Conservation (phyloP, 306 rosid species). For the Canavalia gladiata region DNA sequence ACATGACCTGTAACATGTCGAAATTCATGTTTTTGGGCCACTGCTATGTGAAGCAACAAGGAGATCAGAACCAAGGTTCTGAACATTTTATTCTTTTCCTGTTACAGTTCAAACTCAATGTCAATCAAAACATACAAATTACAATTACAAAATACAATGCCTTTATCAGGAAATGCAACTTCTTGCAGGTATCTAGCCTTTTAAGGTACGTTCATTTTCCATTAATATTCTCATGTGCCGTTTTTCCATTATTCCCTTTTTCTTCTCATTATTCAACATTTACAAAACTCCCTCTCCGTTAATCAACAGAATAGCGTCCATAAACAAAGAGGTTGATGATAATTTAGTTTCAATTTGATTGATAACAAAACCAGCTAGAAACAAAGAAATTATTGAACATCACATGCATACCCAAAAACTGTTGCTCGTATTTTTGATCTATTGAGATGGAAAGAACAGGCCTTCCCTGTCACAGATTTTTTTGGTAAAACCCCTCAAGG, state of each 20-base stretch:
- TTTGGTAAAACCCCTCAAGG: conserved; percentile 55
- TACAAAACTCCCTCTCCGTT: neutral
- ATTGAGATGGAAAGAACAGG: conserved; percentile 22
- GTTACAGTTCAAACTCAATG: conserved; percentile 34
- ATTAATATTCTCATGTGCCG: neutral
- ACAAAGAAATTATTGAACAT: neutral
- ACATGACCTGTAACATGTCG: conserved; percentile 19
- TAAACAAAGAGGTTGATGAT: conserved; percentile 7
- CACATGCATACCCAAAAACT: conserved; percentile 42
- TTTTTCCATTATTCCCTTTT: neutral
- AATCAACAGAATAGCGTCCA: neutral
- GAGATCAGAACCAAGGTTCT: conserved; percentile 61
- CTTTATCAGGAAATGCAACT: neutral
- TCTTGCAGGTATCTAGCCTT: neutral
- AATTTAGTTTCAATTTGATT: neutral
- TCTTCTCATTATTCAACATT: conserved; percentile 8
- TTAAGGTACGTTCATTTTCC: neutral
- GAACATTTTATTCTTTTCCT: conserved; percentile 68
- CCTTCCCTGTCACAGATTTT: conserved; percentile 62
- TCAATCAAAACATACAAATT: conserved; percentile 23
- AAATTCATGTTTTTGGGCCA: conserved; percentile 51
- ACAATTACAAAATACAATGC: neutral
- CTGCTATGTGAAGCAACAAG: conserved; percentile 61
- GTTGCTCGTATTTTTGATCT: conserved; percentile 36
- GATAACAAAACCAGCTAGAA: neutral